A percentile compares a stretch with the other conserved stretches of the same genome.
phyloP scores from a whole-genome alignment of 2,329 filamentous ascomycete species.

The Pestalotiopsis sp. region DNA sequence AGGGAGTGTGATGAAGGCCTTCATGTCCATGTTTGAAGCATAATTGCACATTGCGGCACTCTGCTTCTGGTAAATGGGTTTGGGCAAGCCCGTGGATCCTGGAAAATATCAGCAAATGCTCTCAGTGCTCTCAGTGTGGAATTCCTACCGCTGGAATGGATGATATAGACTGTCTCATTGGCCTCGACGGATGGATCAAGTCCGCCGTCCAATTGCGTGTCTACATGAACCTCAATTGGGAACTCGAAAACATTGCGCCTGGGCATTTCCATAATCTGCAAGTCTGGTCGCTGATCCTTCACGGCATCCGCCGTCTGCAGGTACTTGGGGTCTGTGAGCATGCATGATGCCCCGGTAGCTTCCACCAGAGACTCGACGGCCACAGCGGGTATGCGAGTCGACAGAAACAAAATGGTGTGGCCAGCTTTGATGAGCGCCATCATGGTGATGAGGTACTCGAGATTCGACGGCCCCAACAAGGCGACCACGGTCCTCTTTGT shows the following conservation, averaged over 20 bases:
- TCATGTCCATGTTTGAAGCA: constrained; percentile 38
- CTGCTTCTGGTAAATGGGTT: constrained; percentile 64
- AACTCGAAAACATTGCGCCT: constrained; percentile 30
- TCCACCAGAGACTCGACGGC: constrained; percentile 34
- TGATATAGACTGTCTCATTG: constrained; percentile 30
- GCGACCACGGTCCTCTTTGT: constrained; percentile 42
- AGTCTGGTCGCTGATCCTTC: constrained; percentile 17
- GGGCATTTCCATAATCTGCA: constrained; percentile 31
- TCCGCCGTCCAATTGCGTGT: constrained; percentile 31
- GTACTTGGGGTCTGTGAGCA: constrained; percentile 29
- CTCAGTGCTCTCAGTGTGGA: constrained; percentile 22
- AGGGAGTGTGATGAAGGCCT: constrained; percentile 57
- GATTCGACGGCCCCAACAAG: constrained; percentile 53
- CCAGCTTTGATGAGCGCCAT: constrained; percentile 58
- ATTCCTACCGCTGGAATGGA: constrained; percentile 23
- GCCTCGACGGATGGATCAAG: constrained; percentile 34
- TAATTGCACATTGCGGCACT: constrained; percentile 51
- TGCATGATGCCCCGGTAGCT: constrained; percentile 25
- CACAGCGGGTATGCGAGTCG: constrained; percentile 35
- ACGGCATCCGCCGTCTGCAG: constrained; percentile 22
- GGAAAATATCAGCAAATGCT: constrained; percentile 20
- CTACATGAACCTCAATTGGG: constrained; percentile 30
- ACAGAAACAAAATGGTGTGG: constrained; percentile 46
- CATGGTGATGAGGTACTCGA: constrained; percentile 57
- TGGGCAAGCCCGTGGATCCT: constrained; percentile 64